Evolutionary conservation across 768 basidiomycete genomes (phyloP), one percentile per base, ranked within the genome.

Genomic region (Gymnopilus dilepis): DNA sequence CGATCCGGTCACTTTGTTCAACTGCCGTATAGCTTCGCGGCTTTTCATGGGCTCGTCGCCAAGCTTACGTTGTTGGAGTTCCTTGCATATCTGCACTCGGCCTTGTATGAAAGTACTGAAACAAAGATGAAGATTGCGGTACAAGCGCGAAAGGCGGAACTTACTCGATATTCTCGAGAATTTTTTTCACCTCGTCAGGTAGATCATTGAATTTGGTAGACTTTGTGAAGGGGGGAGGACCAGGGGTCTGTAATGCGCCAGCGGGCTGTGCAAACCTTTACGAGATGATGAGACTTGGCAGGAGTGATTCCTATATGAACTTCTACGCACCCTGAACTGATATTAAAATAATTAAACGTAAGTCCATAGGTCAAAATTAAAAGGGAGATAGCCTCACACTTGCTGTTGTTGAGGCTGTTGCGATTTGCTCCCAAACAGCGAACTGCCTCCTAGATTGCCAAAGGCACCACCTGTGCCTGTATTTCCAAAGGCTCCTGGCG

Each of bases 131-230:
- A 59, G 15, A 38, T 19, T 52, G 26, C 37, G n/a, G 9, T 54
- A 24, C 47, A 37, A 34, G 52, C 42, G 31, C 17, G 50, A 38
- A 34, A 30, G 30, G 6, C 13, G 31, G 1, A 28, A 67, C 86
- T 60, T 65, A 94, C 92, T 94, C 92, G 42, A 94, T 83, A 38
- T 73, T 71, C 68, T 93, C 92, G 17, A 94, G 78, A 4, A 74
- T 78, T 62, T 75, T 86, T 74, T 86, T 90, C 21, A 87, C 62
- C 2, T 85, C 80, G 53, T 94, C 91, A 0, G 90, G 87, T 3
- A 94, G 74, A 70, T 94, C 92, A 56, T 94, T 94, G 73, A 92
- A 94, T 69, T 92, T 94, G 0, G 91, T 91, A 0, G 80, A 75
- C 69, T 82, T 84, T 4, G 78, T 77, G 65, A 88, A 84, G 6